Conservation (phyloP, 192 early-diverging fungal species). For the Borealophlyctis nickersoniae region DNA sequence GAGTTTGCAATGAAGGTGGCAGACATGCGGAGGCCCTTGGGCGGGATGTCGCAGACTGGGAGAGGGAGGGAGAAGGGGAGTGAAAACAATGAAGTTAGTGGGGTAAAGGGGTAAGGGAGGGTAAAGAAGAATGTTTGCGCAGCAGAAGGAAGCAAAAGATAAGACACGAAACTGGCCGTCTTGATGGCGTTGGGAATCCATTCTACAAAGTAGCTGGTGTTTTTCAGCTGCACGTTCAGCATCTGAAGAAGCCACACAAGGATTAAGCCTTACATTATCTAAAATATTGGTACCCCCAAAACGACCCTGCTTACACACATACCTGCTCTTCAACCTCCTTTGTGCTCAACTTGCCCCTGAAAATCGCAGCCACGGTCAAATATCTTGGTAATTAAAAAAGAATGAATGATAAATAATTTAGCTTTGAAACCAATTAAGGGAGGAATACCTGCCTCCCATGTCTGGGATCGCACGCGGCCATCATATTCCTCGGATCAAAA, state of each 20-base stretch:
- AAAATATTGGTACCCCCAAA: not conserved
- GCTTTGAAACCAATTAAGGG: too few species aligned
- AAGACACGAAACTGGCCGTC: conserved; percentile 42
- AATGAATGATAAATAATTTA: too few species aligned
- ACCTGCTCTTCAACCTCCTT: conserved; percentile 98
- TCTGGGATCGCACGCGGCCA: conserved; percentile 96
- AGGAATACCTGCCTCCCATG: too few species aligned
- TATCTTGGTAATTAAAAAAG: too few species aligned
- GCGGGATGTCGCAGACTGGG: conserved; percentile 82
- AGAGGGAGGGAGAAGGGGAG: not conserved
- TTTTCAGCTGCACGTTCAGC: conserved; percentile 92
- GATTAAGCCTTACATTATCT: not conserved
- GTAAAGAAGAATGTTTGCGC: not conserved
- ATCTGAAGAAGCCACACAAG: not conserved
- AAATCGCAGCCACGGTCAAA: conserved; percentile 90
- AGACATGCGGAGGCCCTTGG: conserved; percentile 85
- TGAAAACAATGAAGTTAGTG: too few species aligned
- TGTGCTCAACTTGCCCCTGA: conserved; percentile 93
- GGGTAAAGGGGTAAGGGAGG: too few species aligned
- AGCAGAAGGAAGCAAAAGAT: not conserved
- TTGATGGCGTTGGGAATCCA: conserved; percentile 99
- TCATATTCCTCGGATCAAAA: conserved; percentile 99
- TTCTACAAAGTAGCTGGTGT: conserved; percentile 97
- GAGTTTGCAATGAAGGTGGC: conserved; percentile 91
- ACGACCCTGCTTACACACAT: conserved; percentile 47